These are phyloP conservation scores for Fusarium torulosum DNA, from an alignment of 2,329 filamentous ascomycete species.

Conservation along the genomic window DNA sequence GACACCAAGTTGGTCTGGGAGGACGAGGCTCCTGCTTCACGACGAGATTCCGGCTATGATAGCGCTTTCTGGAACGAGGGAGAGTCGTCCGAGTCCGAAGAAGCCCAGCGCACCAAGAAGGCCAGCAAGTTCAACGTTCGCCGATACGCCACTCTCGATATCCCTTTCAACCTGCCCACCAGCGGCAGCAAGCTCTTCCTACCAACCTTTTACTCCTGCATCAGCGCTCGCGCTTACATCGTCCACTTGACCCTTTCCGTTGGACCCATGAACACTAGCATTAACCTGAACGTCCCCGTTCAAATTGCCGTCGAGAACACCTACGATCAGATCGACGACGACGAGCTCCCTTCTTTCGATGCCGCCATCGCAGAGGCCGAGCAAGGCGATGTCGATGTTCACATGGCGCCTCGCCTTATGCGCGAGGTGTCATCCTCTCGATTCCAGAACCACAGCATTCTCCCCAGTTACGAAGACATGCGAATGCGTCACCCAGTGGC, in stretches of 20 bases:
- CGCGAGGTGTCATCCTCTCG: constrained; percentile 50
- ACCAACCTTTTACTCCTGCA: constrained; percentile 70
- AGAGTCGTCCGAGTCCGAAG: constrained; percentile 52
- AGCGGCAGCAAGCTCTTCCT: constrained; percentile 64
- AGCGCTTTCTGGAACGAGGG: constrained; percentile 55
- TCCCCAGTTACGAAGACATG: constrained; percentile 58
- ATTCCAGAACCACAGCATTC: constrained; percentile 50
- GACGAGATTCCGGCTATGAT: constrained; percentile 68
- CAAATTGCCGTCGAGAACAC: constrained; percentile 63
- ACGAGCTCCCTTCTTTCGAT: constrained; percentile 64
- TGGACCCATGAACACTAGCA: constrained; percentile 57
- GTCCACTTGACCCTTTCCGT: constrained; percentile 61
- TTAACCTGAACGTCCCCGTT: constrained; percentile 63
- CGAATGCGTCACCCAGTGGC: constrained; percentile 45
- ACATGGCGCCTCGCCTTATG: constrained; percentile 58
- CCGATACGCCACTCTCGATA: constrained; percentile 58
- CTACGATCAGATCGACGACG: constrained; percentile 48
- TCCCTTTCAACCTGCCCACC: constrained; percentile 63
- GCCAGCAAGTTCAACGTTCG: constrained; percentile 51
- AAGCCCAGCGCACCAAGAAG: constrained; percentile 45
- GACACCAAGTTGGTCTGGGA: constrained; percentile 59
- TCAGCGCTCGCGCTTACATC: constrained; percentile 67
- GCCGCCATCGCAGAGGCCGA: constrained; percentile 57
- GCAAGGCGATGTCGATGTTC: constrained; percentile 59
- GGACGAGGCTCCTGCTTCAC: constrained; percentile 49